Base-by-base conservation (phyloP, 805 yeast genomes). In the Starmerella khaoyaiensis region DNA sequence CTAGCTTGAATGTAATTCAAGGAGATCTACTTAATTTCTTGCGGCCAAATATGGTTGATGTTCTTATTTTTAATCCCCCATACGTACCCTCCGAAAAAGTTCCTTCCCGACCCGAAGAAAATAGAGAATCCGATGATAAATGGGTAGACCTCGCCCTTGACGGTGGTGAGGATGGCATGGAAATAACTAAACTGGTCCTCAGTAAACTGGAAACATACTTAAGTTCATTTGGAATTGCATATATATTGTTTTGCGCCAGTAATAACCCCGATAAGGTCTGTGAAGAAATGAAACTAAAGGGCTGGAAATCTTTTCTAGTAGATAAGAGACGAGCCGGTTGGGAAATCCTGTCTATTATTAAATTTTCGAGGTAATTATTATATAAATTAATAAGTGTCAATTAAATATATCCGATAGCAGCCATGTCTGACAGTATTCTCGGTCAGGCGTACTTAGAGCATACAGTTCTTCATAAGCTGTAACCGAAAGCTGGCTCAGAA, bases 131-230 rank as follows among this genome's bases (percentile, higher is more conserved):
- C 8, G 74, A 71, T 15, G 65, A 67, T 21, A 62, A 64, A 12
- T 84, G 96, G 95, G 63, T 90, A 0, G 95, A 87, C 54, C 59
- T 87, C 39, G 98, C 98, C 0, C 65, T 90, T 18, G 66, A 78
- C 20, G 98, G 98, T 0, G 98, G 98, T 0, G 62, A 63, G 7
- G 77, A 79, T 49, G 98, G 98, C 0, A 87, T 90, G 97, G 73
- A 66, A 18, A 75, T 82, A 16, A 90, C 98, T 0, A 62, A 73
- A 58, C 59, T 59, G 37, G 65, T 90, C 2, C 60, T 90, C 21
- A 62, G 72, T 29, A 40, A 56, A 8, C 58, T 90, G 25, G 67
- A 70, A 22, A n/a, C 37, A 0, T 67, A 72, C 1, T 55, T 90
- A n/a, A 54, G 76, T 1, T 41, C 55, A 0, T 44, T 56, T 1